Base-by-base conservation (phyloP, 441 rosid species). In the Populus hybrid region DNA sequence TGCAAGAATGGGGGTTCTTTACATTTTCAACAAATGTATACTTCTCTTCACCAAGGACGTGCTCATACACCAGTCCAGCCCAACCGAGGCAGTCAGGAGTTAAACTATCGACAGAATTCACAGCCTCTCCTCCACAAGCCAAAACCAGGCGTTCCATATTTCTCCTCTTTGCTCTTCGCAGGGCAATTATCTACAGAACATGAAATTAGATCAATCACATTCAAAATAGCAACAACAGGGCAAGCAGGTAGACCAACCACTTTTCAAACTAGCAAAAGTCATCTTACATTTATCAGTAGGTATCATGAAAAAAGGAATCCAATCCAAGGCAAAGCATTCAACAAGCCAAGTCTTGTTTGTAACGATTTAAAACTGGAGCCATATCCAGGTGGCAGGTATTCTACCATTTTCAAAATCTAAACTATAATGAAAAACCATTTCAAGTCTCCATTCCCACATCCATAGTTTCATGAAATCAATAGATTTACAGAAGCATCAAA, bases 111-210 rank as follows among this genome's bases (percentile, higher is more conserved):
- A 96, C 96, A 42, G 94, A 94, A 73, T 92, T 92, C 80, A 96
- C 94, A 84, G 96, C 98, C 84, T 94, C 98, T 79, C 99, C 98
- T 75, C 98, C 99, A 84, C 98, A 94, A 70, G 98, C 95, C 87
- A 96, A 88, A 71, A 92, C 92, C 84, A 96, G 80, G 68, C 98
- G 91, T 87, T 96, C 99, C 98, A 96, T 94, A 84, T 96, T 94
- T 89, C 98, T 96, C 81, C 91, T 87, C 90, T 96, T 96, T 6
- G 99, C 98, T 88, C 98, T 91, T 85, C 99, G 79, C 36, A 96
- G 98, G 72, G 99, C 97, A 86, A 96, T 79, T 75, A 96, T 94
- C 99, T 95, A 78, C 76, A 80, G 63, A 77, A 73, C 5, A 21
- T 6, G 40, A 80, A 70, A 72, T 4, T 26, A 73, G 38, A 4